phyloP scores from a whole-genome alignment of 306 rosid genomes.

The Inga oerstediana region DNA sequence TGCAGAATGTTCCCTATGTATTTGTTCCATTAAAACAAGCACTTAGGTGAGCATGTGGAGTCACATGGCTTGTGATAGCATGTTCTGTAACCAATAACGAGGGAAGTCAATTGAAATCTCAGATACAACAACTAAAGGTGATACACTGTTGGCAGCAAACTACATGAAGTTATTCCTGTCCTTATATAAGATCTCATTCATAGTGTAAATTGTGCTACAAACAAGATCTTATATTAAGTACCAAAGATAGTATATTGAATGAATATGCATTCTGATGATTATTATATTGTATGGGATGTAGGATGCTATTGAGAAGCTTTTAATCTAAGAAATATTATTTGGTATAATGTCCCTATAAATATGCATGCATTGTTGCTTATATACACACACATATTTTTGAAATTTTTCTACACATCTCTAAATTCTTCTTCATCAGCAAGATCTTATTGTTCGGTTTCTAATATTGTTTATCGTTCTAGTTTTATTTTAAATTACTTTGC shows the following conservation, averaged over 20 bases:
- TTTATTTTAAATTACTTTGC: too few species aligned
- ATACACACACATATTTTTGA: too few species aligned
- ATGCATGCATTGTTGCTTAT: too few species aligned
- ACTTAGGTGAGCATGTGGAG: slow-evolving; percentile 93
- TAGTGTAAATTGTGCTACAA: too few species aligned
- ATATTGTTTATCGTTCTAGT: too few species aligned
- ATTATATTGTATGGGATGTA: slow-evolving; percentile 32
- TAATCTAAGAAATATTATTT: slow-evolving; percentile 59
- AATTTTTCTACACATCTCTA: too few species aligned
- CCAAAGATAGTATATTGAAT: neutral
- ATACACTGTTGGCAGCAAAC: neutral
- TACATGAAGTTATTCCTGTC: too few species aligned
- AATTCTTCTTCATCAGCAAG: too few species aligned
- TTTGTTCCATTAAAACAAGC: slow-evolving; percentile 94
- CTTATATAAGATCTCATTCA: too few species aligned
- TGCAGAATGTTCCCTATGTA: slow-evolving; percentile 84
- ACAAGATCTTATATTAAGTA: too few species aligned
- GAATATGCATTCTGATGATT: slow-evolving; percentile 23
- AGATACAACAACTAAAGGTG: slow-evolving; percentile 83
- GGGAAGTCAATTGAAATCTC: slow-evolving; percentile 92
- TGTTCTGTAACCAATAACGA: slow-evolving; percentile 88
- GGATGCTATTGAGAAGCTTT: slow-evolving; percentile 97
- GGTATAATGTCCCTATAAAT: slow-evolving; percentile 49
- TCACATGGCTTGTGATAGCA: slow-evolving; percentile 85
- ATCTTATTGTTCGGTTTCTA: too few species aligned